These are phyloP conservation scores for Linnemannia exigua DNA, from an alignment of 192 early-diverging fungal genomes.

Conservation along the genomic window DNA sequence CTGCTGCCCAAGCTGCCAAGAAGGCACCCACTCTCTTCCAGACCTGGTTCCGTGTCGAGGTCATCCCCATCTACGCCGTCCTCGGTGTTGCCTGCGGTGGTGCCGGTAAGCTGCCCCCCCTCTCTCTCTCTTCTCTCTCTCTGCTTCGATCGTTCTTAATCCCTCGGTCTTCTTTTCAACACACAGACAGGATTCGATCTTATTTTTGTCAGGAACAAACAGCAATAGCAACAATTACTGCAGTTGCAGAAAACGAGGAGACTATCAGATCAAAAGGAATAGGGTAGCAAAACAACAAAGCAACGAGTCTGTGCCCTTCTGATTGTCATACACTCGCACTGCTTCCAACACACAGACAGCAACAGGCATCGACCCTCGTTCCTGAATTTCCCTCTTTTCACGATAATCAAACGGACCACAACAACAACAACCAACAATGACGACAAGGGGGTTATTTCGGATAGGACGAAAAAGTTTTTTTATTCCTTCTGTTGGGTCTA, in stretches of 20 bases:
- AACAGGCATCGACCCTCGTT: neutral
- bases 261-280: neutral
- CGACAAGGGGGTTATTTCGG: slow-evolving; percentile 1
- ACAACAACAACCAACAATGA: neutral
- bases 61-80: slow-evolving; percentile 71
- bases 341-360: neutral
- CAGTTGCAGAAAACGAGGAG: neutral
- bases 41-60: slow-evolving; percentile 71
- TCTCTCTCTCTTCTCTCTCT: neutral
- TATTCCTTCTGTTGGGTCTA: neutral
- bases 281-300: neutral
- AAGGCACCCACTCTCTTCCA: slow-evolving; percentile 59
- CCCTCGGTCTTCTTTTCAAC: neutral
- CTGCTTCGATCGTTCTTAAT: neutral
- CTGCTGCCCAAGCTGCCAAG: slow-evolving; percentile 64
- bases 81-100: slow-evolving; percentile 63
- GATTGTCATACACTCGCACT: neutral
- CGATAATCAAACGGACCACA: neutral
- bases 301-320: neutral
- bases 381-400: slow-evolving; percentile 1
- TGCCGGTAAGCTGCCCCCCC: slow-evolving; percentile 41
- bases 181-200: neutral
- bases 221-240: neutral
- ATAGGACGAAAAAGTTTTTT: neutral
- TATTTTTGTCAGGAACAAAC: neutral